Conservation (phyloP, 2,329 filamentous ascomycete genomes). For the Alternaria tenuissima region DNA sequence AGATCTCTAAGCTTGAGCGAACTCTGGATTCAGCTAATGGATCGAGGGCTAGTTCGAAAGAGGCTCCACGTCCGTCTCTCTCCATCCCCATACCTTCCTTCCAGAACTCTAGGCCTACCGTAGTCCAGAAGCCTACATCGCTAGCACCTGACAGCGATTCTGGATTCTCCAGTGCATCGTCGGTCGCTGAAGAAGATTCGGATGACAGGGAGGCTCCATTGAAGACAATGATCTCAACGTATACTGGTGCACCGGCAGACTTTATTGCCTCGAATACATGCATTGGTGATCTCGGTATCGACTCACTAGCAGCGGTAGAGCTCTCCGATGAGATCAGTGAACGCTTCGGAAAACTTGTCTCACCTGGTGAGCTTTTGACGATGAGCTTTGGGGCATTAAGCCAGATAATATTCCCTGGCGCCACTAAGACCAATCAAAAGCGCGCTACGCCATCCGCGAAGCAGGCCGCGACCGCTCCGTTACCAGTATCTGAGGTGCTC, state of each 20-base stretch:
- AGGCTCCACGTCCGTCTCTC: background rate
- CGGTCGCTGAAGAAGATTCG: background rate
- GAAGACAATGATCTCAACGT: conserved; percentile 17
- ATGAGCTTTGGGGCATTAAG: conserved; percentile 9
- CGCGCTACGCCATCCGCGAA: background rate
- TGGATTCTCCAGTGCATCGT: conserved; percentile 8
- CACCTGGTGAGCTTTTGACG: conserved; percentile 8
- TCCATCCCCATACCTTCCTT: background rate
- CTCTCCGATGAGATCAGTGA: conserved; percentile 18
- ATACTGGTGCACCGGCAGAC: conserved; percentile 18
- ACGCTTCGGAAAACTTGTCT: conserved; percentile 1
- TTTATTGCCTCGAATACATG: conserved; percentile 8
- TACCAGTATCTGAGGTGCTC: background rate
- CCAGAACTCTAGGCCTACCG: background rate
- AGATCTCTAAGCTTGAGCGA: conserved; percentile 21
- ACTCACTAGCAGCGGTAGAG: conserved; percentile 26
- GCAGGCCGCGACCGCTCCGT: background rate
- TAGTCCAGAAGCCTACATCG: background rate
- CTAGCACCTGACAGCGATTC: conserved; percentile 7
- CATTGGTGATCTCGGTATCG: conserved; percentile 27
- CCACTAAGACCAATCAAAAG: background rate
- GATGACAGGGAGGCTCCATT: conserved; percentile 15
- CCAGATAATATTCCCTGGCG: conserved; percentile 4
- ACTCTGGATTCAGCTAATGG: conserved; percentile 12
- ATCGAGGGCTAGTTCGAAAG: background rate